A percentile compares a stretch with the other conserved stretches of the same genome.
phyloP scores from a whole-genome alignment of 2,329 filamentous ascomycete species.

The Curvularia spicifera region DNA sequence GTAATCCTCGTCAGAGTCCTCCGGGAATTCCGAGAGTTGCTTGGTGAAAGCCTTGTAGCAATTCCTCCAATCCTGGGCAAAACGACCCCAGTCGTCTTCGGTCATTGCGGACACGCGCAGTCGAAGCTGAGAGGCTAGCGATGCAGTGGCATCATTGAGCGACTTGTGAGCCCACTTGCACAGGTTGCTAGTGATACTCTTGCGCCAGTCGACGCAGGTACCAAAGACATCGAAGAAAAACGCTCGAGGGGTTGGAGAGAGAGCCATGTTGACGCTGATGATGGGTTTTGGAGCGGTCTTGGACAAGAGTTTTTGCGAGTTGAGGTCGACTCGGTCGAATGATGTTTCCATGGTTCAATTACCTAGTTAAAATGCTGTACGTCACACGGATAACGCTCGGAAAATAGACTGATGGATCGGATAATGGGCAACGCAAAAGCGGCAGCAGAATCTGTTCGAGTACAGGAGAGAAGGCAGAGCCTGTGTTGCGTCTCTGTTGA shows the following conservation, averaged over 20 bases:
- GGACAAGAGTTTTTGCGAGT: not conserved
- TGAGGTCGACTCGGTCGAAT: not conserved
- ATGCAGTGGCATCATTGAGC: constrained; percentile 55
- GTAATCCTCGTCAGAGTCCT: too few species aligned
- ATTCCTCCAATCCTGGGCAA: constrained; percentile 74
- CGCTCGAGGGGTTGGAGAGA: constrained; percentile 56
- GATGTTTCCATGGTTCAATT: not conserved
- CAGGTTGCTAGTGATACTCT: constrained; percentile 67
- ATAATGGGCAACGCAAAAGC: not conserved
- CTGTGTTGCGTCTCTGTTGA: not conserved
- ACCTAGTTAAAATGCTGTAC: constrained; percentile 1
- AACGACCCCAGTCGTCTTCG: constrained; percentile 64
- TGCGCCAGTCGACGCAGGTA: constrained; percentile 80
- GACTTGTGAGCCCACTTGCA: constrained; percentile 55
- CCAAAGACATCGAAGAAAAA: constrained; percentile 80
- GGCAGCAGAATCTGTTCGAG: not conserved
- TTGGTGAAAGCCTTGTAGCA: constrained; percentile 68
- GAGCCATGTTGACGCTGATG: constrained; percentile 31
- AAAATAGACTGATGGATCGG: not conserved
- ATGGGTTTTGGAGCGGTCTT: constrained; percentile 8
- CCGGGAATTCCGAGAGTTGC: constrained; percentile 43
- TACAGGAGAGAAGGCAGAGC: not conserved
- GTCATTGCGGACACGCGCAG: constrained; percentile 60
- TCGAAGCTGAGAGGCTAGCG: constrained; percentile 57
- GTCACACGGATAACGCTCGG: not conserved